These are phyloP conservation scores for Neurospora sp. DNA, from an alignment of 495 filamentous ascomycete genomes.

Conservation along the genomic window DNA sequence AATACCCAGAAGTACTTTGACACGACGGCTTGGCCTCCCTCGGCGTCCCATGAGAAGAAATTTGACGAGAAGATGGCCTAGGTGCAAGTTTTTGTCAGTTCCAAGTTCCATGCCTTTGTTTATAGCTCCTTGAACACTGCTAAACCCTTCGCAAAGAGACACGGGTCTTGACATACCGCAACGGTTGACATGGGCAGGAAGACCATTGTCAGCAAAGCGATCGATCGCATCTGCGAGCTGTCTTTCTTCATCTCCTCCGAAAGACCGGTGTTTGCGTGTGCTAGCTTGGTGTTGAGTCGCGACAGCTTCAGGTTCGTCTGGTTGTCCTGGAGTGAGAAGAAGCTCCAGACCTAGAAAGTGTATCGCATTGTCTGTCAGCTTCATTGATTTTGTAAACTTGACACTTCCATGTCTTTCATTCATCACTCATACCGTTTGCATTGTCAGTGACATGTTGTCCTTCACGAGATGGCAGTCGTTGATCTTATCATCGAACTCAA, in stretches of 20 bases:
- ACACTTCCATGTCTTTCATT: not conserved
- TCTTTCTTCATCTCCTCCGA: conserved; percentile 8
- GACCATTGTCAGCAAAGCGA: conserved; percentile 22
- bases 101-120: not conserved
- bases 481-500: not conserved
- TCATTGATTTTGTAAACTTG: not conserved
- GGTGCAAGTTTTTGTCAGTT: not conserved
- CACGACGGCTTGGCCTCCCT: not conserved
- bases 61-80: not conserved
- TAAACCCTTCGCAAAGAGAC: not conserved
- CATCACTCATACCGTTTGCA: not conserved
- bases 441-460: not conserved
- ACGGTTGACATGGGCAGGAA: conserved; percentile 8
- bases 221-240: conserved; percentile 20
- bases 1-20: not conserved
- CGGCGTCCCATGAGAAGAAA: not conserved
- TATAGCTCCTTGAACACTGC: not conserved
- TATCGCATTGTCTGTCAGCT: not conserved
- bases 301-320: not conserved
- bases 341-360: not conserved
- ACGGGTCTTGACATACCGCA: not conserved
- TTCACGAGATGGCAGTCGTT: not conserved
- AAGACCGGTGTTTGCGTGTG: not conserved
- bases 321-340: not conserved
- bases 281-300: not conserved